phyloP scores from a whole-genome alignment of 164 flowering plant genomes.

The Vitis labrusca region DNA sequence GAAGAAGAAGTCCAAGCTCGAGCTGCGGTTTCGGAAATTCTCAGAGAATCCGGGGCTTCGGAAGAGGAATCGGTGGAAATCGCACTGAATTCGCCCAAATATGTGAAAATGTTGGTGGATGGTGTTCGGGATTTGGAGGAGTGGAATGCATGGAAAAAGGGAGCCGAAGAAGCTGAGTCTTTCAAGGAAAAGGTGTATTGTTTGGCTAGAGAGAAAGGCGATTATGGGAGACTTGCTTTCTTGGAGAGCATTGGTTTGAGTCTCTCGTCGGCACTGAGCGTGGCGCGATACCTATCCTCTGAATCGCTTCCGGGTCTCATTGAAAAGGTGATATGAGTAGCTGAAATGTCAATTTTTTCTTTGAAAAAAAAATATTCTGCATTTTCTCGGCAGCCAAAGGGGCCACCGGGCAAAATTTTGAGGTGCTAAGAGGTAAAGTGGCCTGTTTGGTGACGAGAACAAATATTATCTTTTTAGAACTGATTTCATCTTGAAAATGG shows the following conservation, averaged over 20 bases:
- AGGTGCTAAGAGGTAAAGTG: too few relatives aligned
- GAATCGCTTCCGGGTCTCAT: conserved; percentile 56
- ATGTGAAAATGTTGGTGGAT: conserved; percentile 57
- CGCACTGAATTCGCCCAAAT: conserved; percentile 54
- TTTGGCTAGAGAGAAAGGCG: conserved; percentile 77
- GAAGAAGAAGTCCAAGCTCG: conserved; percentile 37
- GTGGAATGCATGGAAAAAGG: conserved; percentile 44
- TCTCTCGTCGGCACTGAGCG: conserved; percentile 51
- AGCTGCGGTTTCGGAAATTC: conserved; percentile 30
- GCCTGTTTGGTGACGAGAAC: too few relatives aligned
- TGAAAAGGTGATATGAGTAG: conserved; percentile 39
- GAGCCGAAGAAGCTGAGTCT: conserved; percentile 10
- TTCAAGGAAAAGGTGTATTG: conserved; percentile 52
- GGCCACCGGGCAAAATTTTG: too few relatives aligned
- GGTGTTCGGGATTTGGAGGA: conserved; percentile 76
- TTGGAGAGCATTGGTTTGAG: conserved; percentile 81
- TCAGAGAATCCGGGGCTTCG: conserved; percentile 47
- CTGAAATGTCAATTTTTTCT: not conserved
- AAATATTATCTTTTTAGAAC: too few relatives aligned
- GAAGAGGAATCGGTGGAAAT: conserved; percentile 40
- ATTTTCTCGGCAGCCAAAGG: not conserved
- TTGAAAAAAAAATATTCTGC: not conserved
- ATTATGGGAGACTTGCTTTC: conserved; percentile 69
- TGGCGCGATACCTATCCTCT: conserved; percentile 56
- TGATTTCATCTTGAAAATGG: too few relatives aligned